A percentile compares a stretch with the other conserved stretches of the same genome.
Evolutionary conservation across 2,329 filamentous ascomycete genomes (phyloP).

Genomic region (Parascedosporium putredinis): DNA sequence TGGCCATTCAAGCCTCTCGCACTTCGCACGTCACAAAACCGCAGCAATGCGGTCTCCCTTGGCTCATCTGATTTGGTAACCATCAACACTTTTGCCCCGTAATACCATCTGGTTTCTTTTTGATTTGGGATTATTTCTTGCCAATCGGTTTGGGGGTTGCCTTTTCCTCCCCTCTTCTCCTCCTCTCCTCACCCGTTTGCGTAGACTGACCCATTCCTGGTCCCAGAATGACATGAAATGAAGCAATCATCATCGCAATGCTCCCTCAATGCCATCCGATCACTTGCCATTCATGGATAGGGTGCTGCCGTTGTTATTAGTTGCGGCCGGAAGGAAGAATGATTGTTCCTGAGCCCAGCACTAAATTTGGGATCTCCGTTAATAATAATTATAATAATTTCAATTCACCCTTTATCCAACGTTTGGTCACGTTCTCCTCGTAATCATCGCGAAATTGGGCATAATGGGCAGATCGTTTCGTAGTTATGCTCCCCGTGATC

Average conservation of each 20-base stretch:
- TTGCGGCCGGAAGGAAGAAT: no score
- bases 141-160: neutral
- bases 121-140: neutral
- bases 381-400: neutral
- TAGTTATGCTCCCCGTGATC: neutral
- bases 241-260: neutral
- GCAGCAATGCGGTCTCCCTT: neutral
- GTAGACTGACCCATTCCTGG: neutral
- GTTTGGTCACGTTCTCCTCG: neutral
- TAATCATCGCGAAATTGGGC: neutral
- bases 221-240: neutral
- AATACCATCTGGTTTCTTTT: no score
- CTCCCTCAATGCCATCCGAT: neutral
- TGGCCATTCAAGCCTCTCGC: neutral
- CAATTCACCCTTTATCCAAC: neutral
- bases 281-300: neutral
- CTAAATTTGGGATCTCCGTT: neutral
- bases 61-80: neutral
- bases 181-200: no score
- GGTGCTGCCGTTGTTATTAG: no score
- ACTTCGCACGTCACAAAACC: neutral
- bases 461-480: constrained; percentile 2
- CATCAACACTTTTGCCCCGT: neutral
- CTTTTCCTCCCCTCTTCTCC: neutral
- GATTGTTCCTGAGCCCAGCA: no score